phyloP scores from a whole-genome alignment of 1,284 basidiomycete species.

The Tetrapyrgos nigripes region DNA sequence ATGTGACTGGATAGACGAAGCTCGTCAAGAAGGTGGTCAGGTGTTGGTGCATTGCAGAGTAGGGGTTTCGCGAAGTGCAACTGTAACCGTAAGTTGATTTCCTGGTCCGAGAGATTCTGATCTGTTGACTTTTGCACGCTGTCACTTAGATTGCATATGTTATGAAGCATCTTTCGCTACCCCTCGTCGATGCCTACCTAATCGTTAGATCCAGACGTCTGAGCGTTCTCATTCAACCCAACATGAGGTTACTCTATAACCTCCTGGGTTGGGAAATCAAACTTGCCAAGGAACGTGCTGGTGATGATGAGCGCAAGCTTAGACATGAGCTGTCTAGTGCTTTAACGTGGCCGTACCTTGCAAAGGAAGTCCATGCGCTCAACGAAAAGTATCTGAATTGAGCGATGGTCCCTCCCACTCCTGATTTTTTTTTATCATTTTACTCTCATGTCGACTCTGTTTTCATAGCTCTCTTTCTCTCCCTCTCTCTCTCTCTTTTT shows the following conservation, averaged over 20 bases:
- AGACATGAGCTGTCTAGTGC: conserved; percentile 64
- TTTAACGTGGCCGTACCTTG: conserved; percentile 80
- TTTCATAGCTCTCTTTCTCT: not conserved
- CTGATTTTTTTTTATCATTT: too few species aligned
- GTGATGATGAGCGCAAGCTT: conserved; percentile 52
- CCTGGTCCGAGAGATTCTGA: conserved; percentile 2
- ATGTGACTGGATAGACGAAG: conserved; percentile 93
- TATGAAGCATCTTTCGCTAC: conserved; percentile 91
- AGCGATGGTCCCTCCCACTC: conserved; percentile 20
- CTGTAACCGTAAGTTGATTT: conserved; percentile 81
- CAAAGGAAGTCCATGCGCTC: conserved; percentile 78
- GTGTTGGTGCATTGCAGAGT: conserved; percentile 97
- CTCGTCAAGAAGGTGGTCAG: conserved; percentile 82
- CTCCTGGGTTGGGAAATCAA: conserved; percentile 93
- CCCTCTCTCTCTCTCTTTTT: not conserved
- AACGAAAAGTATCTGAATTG: conserved; percentile 81
- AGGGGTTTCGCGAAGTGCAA: conserved; percentile 92
- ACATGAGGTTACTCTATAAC: conserved; percentile 93
- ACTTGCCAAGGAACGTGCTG: conserved; percentile 73
- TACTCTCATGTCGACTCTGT: too few species aligned
- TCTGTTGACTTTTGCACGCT: not conserved
- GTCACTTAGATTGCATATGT: conserved; percentile 86
- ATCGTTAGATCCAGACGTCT: conserved; percentile 85
- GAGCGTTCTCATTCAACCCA: conserved; percentile 92
- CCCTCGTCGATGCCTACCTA: conserved; percentile 92